Percentiles rank a stretch among this genome's conserved stretches.
Conservation (phyloP, 2,329 filamentous ascomycete genomes). For the Exophiala calicioides region DNA sequence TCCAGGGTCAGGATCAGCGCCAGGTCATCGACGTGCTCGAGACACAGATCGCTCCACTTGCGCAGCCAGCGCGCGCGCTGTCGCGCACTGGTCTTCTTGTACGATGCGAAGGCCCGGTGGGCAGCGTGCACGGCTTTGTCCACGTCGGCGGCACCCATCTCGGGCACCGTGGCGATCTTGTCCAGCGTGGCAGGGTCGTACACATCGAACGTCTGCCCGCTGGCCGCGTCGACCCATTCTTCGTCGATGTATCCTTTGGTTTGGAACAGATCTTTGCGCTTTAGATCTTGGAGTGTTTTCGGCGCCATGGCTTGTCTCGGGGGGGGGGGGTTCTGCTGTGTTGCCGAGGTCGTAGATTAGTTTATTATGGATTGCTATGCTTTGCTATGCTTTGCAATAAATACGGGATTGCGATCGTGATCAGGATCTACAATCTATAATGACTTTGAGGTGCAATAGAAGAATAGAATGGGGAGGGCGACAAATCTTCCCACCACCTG, state of each 20-base stretch:
- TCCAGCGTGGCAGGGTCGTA: slow-evolving; percentile 77
- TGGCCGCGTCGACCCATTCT: slow-evolving; percentile 76
- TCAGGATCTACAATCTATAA: too few relatives aligned
- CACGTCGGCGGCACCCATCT: slow-evolving; percentile 77
- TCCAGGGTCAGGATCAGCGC: slow-evolving; percentile 58
- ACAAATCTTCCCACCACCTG: too few relatives aligned
- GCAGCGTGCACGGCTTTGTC: slow-evolving; percentile 80
- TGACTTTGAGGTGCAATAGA: too few relatives aligned
- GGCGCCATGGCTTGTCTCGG: slow-evolving; percentile 22
- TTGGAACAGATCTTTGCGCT: slow-evolving; percentile 32
- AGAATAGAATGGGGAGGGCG: too few relatives aligned
- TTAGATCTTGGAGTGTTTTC: slow-evolving; percentile 27
- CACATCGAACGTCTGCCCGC: slow-evolving; percentile 89
- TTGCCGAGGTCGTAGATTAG: background rate
- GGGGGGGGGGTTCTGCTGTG: too few relatives aligned
- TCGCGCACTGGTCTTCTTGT: slow-evolving; percentile 61
- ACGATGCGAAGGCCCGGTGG: slow-evolving; percentile 64
- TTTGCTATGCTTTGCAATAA: too few relatives aligned
- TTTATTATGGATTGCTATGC: too few relatives aligned
- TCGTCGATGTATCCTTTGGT: slow-evolving; percentile 32
- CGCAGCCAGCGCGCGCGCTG: slow-evolving; percentile 64
- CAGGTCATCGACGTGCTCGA: slow-evolving; percentile 63
- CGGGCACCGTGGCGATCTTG: slow-evolving; percentile 76
- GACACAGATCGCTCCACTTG: slow-evolving; percentile 67
- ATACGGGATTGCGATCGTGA: too few relatives aligned